Conservation (phyloP, 2,329 filamentous ascomycete genomes). For the Exophiala aquamarina region DNA sequence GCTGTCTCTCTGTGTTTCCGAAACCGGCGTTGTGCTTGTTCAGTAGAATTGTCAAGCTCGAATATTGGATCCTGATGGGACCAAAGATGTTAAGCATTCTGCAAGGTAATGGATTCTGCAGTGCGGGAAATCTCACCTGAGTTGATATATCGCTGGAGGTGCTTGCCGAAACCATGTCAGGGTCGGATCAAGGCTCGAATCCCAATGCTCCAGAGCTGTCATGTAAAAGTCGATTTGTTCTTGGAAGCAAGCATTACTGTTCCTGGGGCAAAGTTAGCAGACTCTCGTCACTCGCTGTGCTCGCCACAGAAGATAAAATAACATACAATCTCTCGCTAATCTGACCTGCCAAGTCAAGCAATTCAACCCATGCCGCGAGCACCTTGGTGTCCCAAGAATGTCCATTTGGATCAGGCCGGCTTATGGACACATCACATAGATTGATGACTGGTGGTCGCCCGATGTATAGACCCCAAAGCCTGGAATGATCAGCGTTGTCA, state of each 20-base stretch:
- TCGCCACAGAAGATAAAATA: too few species aligned
- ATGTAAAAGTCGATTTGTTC: conserved; percentile 9
- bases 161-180: conserved; percentile 2
- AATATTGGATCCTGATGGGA: conserved; percentile 13
- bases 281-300: too few species aligned
- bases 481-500: background rate
- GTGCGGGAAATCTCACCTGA: too few species aligned
- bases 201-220: conserved; percentile 5
- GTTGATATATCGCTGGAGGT: conserved; percentile 5
- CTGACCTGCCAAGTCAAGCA: conserved; percentile 9
- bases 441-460: conserved; percentile 12
- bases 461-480: conserved; percentile 11
- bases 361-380: conserved; percentile 8
- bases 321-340: conserved; percentile 11
- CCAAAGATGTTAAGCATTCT: too few species aligned
- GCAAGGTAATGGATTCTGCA: too few species aligned
- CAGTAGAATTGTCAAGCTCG: conserved; percentile 1
- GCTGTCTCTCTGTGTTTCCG: background rate
- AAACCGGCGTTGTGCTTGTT: conserved; percentile 8
- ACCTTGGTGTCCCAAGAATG: conserved; percentile 8
- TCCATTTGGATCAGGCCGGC: too few species aligned
- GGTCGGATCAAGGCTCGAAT: conserved; percentile 3
- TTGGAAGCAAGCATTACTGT: conserved; percentile 9
- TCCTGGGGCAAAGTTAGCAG: conserved; percentile 4
- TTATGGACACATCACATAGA: conserved; percentile 9